A percentile compares a stretch with the other conserved stretches of the same genome.
phyloP scores from a whole-genome alignment of 2,329 filamentous ascomycete species.

The Pochonia chlamydosporia region DNA sequence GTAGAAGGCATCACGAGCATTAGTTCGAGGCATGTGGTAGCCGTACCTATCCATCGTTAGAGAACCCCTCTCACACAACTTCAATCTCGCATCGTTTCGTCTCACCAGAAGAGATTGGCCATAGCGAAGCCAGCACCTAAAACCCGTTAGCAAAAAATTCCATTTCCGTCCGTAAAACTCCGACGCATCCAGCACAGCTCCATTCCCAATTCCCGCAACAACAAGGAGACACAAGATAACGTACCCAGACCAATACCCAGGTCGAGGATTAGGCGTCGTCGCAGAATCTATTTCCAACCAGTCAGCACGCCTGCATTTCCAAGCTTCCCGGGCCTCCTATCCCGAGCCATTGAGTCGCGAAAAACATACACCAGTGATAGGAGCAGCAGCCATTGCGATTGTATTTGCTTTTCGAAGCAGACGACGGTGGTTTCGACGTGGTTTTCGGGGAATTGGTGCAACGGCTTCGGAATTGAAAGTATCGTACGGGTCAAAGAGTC shows the following conservation, averaged over 20 bases:
- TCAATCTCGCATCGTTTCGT: neutral
- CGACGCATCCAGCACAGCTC: neutral
- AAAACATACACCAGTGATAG: conserved; percentile 54
- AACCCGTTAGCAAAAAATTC: conserved; percentile 26
- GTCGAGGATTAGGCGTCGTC: conserved; percentile 52
- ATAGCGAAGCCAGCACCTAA: conserved; percentile 48
- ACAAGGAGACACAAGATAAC: conserved; percentile 17
- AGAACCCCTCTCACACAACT: conserved; percentile 6
- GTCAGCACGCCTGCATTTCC: conserved; percentile 25
- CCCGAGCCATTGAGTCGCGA: conserved; percentile 22
- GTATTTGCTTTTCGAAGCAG: conserved; percentile 15
- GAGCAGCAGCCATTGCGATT: conserved; percentile 47
- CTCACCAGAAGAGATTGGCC: conserved; percentile 55
- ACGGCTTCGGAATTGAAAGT: neutral
- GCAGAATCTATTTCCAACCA: conserved; percentile 46
- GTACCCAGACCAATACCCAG: conserved; percentile 50
- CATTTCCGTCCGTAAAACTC: neutral
- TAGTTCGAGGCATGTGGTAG: conserved; percentile 55
- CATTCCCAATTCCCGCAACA: neutral
- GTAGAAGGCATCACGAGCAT: conserved; percentile 54
- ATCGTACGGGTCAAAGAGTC: conserved; percentile 13
- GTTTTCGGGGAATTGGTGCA: too few species aligned
- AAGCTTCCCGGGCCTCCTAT: neutral
- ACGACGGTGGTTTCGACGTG: neutral
- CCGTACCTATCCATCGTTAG: conserved; percentile 46